Evolutionary conservation across 805 yeast genomes (phyloP).

Genomic region (Candida rishiriensis): DNA sequence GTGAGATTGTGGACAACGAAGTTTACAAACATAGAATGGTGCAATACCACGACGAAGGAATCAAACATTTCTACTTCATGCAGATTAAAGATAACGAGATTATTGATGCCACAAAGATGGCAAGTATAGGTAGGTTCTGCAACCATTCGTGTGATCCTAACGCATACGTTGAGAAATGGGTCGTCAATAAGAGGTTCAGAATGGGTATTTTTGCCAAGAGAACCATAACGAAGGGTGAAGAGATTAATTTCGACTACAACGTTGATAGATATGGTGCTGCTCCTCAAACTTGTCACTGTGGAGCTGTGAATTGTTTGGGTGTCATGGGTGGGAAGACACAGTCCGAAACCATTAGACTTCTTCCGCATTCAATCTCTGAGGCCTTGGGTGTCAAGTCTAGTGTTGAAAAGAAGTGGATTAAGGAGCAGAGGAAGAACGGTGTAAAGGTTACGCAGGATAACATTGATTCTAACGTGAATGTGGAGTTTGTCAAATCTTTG

Average conservation of each 20-base stretch:
- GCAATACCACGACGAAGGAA: constrained; percentile 61
- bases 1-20: constrained; percentile 84
- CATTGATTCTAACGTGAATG: constrained; percentile 56
- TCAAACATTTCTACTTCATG: constrained; percentile 90
- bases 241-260: constrained; percentile 86
- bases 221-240: constrained; percentile 71
- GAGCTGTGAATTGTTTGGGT: constrained; percentile 87
- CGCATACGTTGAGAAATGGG: constrained; percentile 96
- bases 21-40: constrained; percentile 72
- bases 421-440: constrained; percentile 47
- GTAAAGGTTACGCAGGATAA: constrained; percentile 45
- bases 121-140: constrained; percentile 85
- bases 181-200: constrained; percentile 79
- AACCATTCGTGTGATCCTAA: constrained; percentile 96
- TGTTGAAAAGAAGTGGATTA: constrained; percentile 70
- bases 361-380: constrained; percentile 80
- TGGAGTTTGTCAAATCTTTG: constrained; percentile 58
- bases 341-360: constrained; percentile 79
- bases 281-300: constrained; percentile 93
- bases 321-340: constrained; percentile 96
- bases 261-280: constrained; percentile 96
- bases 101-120: constrained; percentile 89
- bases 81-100: constrained; percentile 90
- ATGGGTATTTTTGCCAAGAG: constrained; percentile 95
- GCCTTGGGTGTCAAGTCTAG: constrained; percentile 74